These are phyloP conservation scores for Fraxinus pennsylvanica DNA, from an alignment of 257 asterid species.

Conservation along the genomic window DNA sequence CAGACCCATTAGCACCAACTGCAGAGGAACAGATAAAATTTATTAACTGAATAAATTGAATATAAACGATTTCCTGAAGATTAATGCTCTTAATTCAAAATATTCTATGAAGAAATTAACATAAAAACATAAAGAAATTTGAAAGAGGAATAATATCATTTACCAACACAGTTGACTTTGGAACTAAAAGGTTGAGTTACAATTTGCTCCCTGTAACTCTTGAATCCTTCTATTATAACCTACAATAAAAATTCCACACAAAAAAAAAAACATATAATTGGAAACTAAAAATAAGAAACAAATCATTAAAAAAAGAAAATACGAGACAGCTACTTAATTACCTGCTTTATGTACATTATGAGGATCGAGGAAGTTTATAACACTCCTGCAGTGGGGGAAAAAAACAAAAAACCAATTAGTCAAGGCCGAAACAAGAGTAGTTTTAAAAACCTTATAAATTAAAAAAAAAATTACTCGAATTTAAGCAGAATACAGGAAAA, in stretches of 20 bases:
- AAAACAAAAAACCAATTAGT: neutral
- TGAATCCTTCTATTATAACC: constrained; percentile 97
- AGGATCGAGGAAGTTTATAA: constrained; percentile 15
- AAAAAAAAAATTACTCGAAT: neutral
- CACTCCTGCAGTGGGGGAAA: constrained; percentile 20
- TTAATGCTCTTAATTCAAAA: constrained; percentile 14
- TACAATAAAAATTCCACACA: constrained; percentile 33
- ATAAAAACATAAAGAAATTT: neutral
- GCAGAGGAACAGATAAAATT: constrained; percentile 21
- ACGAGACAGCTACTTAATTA: constrained; percentile 20
- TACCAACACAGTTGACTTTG: constrained; percentile 97
- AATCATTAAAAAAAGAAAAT: neutral
- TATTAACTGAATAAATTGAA: constrained; percentile 13
- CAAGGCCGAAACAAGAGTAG: neutral
- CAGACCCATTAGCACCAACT: constrained; percentile 99
- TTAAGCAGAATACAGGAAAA: neutral
- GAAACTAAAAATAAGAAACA: neutral
- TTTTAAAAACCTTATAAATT: neutral
- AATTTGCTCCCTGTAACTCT: constrained; percentile 92
- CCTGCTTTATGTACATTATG: constrained; percentile 88
- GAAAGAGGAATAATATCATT: neutral
- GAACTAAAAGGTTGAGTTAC: constrained; percentile 87
- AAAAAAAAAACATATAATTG: neutral
- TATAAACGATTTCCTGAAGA: constrained; percentile 4
- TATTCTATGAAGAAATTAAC: neutral